phyloP scores from a whole-genome alignment of 1,284 basidiomycete genomes.

The Schizopora paradoxa region DNA sequence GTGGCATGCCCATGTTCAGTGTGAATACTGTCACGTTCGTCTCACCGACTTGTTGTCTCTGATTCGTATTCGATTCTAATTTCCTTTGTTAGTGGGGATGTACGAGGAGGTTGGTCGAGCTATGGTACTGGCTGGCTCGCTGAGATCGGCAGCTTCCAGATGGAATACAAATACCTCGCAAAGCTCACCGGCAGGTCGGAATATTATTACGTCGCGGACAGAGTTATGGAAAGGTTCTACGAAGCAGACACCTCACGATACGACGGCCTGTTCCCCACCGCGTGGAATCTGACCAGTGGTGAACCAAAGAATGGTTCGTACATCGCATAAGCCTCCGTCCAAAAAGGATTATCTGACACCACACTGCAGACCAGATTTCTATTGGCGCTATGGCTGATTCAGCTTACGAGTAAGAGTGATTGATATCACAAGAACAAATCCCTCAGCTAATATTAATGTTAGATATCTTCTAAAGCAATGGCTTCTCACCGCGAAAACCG shows the following conservation, averaged over 20 bases:
- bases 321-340: not conserved
- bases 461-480: slow-evolving; percentile 72
- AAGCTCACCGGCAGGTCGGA: slow-evolving; percentile 49
- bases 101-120: slow-evolving; percentile 4
- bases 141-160: slow-evolving; percentile 50
- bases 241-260: slow-evolving; percentile 16
- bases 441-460: too few relatives aligned
- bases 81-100: slow-evolving; percentile 5
- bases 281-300: slow-evolving; percentile 13
- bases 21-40: slow-evolving; percentile 40
- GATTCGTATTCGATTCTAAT: not conserved
- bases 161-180: slow-evolving; percentile 62
- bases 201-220: slow-evolving; percentile 44
- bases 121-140: slow-evolving; percentile 25
- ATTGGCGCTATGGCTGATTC: slow-evolving; percentile 17
- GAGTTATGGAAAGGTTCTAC: slow-evolving; percentile 15
- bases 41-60: slow-evolving; percentile 12
- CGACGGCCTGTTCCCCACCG: slow-evolving; percentile 12
- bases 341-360: not conserved
- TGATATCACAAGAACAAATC: too few relatives aligned
- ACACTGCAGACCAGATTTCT: slow-evolving; percentile 13
- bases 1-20: slow-evolving; percentile 44
- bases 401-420: too few relatives aligned
- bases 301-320: slow-evolving; percentile 13
- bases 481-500: slow-evolving; percentile 57